Evolutionary conservation across 2,329 filamentous ascomycete genomes (phyloP).

Genomic region (Fonsecaea nubica): DNA sequence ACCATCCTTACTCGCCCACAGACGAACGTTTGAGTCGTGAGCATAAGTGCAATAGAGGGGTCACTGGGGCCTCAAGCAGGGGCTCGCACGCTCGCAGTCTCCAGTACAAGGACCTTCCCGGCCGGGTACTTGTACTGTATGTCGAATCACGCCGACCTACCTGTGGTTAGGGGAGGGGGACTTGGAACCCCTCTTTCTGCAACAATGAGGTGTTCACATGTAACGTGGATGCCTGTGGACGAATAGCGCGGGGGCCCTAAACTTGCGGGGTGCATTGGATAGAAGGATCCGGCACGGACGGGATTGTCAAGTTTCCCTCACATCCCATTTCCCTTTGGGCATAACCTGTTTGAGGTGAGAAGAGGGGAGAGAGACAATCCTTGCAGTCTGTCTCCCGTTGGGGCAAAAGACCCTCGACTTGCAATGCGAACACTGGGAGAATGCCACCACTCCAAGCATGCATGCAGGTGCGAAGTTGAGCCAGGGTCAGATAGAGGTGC

Average conservation of each 20-base stretch:
- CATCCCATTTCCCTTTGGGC: neutral
- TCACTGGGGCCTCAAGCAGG: neutral
- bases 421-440: neutral
- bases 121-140: neutral
- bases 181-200: conserved; percentile 15
- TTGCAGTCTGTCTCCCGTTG: neutral
- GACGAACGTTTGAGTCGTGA: conserved; percentile 1
- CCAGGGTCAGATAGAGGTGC: neutral
- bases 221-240: conserved; percentile 16
- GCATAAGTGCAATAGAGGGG: neutral
- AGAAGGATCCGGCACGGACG: conserved; percentile 9
- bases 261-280: conserved; percentile 20
- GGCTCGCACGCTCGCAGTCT: too few species aligned
- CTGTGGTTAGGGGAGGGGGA: neutral
- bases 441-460: neutral
- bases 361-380: neutral
- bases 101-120: too few species aligned
- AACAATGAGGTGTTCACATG: conserved; percentile 3
- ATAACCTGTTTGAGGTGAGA: neutral
- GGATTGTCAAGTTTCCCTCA: neutral
- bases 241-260: conserved; percentile 6
- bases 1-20: neutral
- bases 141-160: conserved; percentile 3
- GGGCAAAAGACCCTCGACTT: neutral
- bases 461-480: neutral